Base-by-base conservation (phyloP, 345 rosid genomes). In the Eucalyptus lansdowneana region DNA sequence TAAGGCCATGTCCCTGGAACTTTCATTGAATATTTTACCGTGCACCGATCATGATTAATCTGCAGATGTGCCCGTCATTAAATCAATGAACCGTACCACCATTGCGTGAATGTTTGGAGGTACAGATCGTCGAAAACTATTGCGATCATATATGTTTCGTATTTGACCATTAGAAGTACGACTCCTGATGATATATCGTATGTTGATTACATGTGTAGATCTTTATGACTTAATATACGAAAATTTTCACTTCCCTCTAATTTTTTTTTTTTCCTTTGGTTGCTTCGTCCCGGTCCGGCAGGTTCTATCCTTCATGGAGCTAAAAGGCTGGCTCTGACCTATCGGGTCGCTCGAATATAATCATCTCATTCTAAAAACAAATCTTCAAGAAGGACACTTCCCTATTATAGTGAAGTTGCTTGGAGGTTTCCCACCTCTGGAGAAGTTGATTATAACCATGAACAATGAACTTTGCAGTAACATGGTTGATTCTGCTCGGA, bases 111-210 rank as follows among this genome's bases (percentile, higher is more conserved):
- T 62, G 69, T 29, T 62, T 29, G 69, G 69, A 62, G 16, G 69
- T 62, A 34, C 67, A 25, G 67, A 25, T 58, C 69, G n/a, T 62
- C n/a, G 17, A 29, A 29, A 62, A 62, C 69, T 62, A 62, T 29
- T 62, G 34, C 29, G 5, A 25, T 62, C 69, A 62, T 29, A 29
- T 13, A 58, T 25, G 67, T 58, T 58, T 58, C n/a, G 3, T 11
- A 54, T 54, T 19, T 54, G 27, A 54, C 25, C 27, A 54, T 54
- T 22, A 9, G 25, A 19, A 21, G 60, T 25, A 58, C 29, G 14
- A 58, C 14, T 58, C 27, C 6, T 58, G 12, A 58, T 0, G 14
- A 2, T 5, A 58, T 0, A 58, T 58, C n/a, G 0, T 25, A 62
- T 62, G 44, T 7, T 42, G 44, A 7, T 42, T 42, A 42, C 44